Base-by-base conservation (phyloP, 177 flowering plant genomes). In the Telopea speciosissima region DNA sequence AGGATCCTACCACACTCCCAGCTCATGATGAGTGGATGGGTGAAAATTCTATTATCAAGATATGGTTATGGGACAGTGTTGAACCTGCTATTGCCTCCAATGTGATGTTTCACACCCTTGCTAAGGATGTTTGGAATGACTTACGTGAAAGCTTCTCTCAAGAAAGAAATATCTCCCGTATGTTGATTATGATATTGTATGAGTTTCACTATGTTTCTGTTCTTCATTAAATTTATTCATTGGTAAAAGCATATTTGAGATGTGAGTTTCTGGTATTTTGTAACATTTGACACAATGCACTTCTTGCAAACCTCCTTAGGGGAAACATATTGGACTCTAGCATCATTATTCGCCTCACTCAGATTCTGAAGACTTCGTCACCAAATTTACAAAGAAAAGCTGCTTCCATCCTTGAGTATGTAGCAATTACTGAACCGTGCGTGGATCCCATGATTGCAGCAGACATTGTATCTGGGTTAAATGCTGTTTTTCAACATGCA, bases 361-460 rank as follows among this genome's bases (percentile, higher is more conserved):
- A 85, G 65, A 84, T 87, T 65, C 61, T 89, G 80, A 85, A 84
- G 82, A 76, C 83, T 24, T 73, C 91, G 24, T 69, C 83, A 31
- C 88, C 89, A 65, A 74, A 72, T 63, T 79, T 88, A 70, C 93
- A 90, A 77, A 78, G 80, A 71, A 89, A 89, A 76, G 87, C 89
- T 66, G 89, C 92, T 76, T 87, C 89, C 9, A 78, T 90, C 42
- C 87, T 93, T 24, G 98, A 90, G 77, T 88, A 81, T 69, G 62
- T 82, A 58, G 71, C 84, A 44, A 69, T 73, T 63, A 73, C 66
- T 58, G 88, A 87, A 62, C 78, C 83, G 61, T 76, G 75, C 75
- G 70, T 79, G 73, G 85, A 79, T 49, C 67, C 73, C 24, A 74
- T 89, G 68, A 68, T 79, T 63, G 79, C 86, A 16, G 80, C 72